Percentiles rank a stretch among this genome's conserved stretches.
phyloP scores from a whole-genome alignment of 192 early-diverging fungal genomes.

The Coemansia sp. region DNA sequence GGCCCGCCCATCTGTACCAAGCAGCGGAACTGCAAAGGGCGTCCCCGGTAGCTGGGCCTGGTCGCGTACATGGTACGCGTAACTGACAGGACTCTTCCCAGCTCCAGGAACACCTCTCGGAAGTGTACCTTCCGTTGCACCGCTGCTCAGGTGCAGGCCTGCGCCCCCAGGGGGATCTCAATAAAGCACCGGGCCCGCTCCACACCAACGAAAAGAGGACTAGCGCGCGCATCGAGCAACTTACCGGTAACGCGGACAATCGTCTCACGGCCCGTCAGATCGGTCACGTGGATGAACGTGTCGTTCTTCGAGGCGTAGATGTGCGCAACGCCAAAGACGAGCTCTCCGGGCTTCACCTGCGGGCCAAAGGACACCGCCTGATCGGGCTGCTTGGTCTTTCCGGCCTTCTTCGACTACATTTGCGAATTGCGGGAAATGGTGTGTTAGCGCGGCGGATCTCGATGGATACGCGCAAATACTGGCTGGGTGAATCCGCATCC shows the following conservation, averaged over 20 bases:
- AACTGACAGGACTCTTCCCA: not conserved
- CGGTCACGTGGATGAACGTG: slow-evolving; percentile 99
- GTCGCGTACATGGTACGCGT: not conserved
- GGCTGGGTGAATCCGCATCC: too few relatives aligned
- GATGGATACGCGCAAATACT: too few relatives aligned
- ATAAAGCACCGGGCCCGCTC: slow-evolving; percentile 10
- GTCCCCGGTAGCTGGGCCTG: too few relatives aligned
- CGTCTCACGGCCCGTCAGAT: slow-evolving; percentile 99
- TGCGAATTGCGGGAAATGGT: slow-evolving; percentile 9
- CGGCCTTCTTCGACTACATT: slow-evolving; percentile 62
- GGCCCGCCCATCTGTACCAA: not conserved
- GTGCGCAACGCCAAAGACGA: slow-evolving; percentile 99
- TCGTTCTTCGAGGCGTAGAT: slow-evolving; percentile 99
- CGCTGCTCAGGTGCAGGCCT: slow-evolving; percentile 26
- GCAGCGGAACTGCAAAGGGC: too few relatives aligned
- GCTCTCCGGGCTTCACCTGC: slow-evolving; percentile 94
- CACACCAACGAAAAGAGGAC: not conserved
- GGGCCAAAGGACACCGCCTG: slow-evolving; percentile 95
- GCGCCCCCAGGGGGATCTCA: slow-evolving; percentile 48
- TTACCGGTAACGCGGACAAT: slow-evolving; percentile 96
- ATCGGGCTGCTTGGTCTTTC: slow-evolving; percentile 69
- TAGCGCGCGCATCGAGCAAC: slow-evolving; percentile 7
- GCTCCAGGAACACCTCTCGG: too few relatives aligned
- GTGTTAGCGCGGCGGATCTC: too few relatives aligned
- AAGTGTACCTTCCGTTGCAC: too few relatives aligned